Base-by-base conservation (phyloP, 345 rosid species). In the Euphorbia lathyris region DNA sequence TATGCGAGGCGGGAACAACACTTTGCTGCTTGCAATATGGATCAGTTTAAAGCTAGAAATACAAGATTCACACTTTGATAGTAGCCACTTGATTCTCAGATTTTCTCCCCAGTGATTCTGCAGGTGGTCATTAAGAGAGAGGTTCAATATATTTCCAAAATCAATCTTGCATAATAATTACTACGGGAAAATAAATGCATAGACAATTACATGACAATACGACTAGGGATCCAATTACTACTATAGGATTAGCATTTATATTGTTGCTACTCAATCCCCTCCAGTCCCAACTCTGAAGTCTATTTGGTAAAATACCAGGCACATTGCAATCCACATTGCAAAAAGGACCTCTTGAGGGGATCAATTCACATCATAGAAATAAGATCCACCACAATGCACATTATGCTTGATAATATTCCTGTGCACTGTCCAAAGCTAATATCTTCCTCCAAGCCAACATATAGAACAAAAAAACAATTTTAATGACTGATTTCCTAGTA, bases 41-140 rank as follows among this genome's bases (percentile, higher is more conserved):
- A 52, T 65, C 8, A 43, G 30, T 12, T 22, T 66, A 1, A 68
- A 26, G 26, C 40, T 30, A 9, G 58, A 30, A 29, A 48, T 7
- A 20, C 45, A 58, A 65, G 51, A 36, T 50, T 20, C 45, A 43
- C 23, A 22, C 58, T 36, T 57, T 40, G 72, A 51, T 13, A 13
- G 65, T 29, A 19, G 53, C 71, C 58, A 59, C 61, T 67, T 75
- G 48, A 19, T 56, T 65, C 73, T 61, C 64, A 74, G 72, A 79
- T 80, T 76, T 83, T 73, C 68, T 75, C 75, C 67, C 65, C 70
- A 74, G 62, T 17, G 73, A 76, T 77, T 71, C 85, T 79, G 79
- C 72, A 65, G 27, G 38, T 42, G 51, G 45, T 45, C 53, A 57
- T 3, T 16, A 26, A 58, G 27, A 50, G 11, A 38, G 40, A 20